These are phyloP conservation scores for Nissolia schottii DNA, from an alignment of 306 rosid genomes.

Conservation along the genomic window DNA sequence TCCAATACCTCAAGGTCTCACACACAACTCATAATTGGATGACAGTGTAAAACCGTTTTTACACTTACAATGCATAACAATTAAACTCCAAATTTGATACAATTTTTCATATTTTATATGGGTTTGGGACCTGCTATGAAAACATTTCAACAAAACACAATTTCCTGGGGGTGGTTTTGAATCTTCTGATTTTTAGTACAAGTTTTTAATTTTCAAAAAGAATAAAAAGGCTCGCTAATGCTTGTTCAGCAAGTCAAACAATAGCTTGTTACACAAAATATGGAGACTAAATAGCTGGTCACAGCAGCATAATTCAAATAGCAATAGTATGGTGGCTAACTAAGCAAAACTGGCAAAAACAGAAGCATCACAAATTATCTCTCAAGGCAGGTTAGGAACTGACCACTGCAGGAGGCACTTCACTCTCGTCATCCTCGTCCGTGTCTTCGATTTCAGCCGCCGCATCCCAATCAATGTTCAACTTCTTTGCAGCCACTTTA, in stretches of 20 bases:
- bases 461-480: slow-evolving; percentile 87
- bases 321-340: not conserved
- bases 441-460: slow-evolving; percentile 84
- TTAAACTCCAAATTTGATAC: no score
- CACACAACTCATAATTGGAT: no score
- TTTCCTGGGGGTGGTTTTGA: no score
- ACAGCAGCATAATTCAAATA: not conserved
- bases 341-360: not conserved
- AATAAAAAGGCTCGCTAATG: not conserved
- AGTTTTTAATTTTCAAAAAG: not conserved
- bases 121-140: not conserved
- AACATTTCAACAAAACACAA: not conserved
- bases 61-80: no score
- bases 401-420: slow-evolving; percentile 85
- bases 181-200: not conserved
- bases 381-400: slow-evolving; percentile 36
- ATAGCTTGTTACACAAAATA: not conserved
- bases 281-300: not conserved
- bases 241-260: not conserved
- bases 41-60: no score
- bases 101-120: not conserved
- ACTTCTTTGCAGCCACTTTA: slow-evolving; percentile 69
- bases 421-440: slow-evolving; percentile 44
- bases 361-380: slow-evolving; percentile 10
- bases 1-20: no score